Evolutionary conservation across 495 filamentous ascomycete species (phyloP).

Genomic region (Aspergillus funiculosus): DNA sequence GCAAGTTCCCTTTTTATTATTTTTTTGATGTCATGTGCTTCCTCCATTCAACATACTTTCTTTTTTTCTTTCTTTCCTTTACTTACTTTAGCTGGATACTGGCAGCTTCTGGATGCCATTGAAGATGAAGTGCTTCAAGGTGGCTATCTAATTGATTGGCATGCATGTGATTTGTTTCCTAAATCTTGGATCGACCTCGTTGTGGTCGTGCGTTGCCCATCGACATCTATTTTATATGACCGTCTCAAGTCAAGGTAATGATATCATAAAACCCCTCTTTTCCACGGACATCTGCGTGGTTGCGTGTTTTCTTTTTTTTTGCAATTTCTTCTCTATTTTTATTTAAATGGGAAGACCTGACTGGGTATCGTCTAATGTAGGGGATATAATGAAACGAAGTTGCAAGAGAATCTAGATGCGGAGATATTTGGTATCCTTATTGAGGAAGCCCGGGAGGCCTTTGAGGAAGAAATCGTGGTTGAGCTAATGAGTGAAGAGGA

Average conservation of each 20-base stretch:
- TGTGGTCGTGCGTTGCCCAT: constrained; percentile 78
- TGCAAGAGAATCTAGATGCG: constrained; percentile 93
- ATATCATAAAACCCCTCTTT: constrained; percentile 6
- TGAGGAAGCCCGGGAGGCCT: constrained; percentile 83
- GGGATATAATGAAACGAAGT: constrained; percentile 74
- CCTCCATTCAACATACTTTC: too few species aligned
- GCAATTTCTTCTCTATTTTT: not conserved
- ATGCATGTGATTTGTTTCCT: constrained; percentile 94
- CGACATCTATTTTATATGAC: constrained; percentile 71
- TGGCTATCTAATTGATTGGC: constrained; percentile 95
- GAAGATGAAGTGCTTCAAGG: constrained; percentile 76
- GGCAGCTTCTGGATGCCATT: constrained; percentile 78
- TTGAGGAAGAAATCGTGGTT: constrained; percentile 82
- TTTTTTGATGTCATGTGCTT: not conserved
- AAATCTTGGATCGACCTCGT: constrained; percentile 93
- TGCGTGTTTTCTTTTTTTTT: too few species aligned
- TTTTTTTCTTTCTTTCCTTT: too few species aligned
- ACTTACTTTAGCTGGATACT: constrained; percentile 11
- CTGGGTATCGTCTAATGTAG: constrained; percentile 30
- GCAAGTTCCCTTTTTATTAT: not conserved
- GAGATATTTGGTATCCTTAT: constrained; percentile 96
- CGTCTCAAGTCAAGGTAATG: constrained; percentile 63
- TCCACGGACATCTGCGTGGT: too few species aligned
- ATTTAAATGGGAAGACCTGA: constrained; percentile 4
- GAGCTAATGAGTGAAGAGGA: constrained; percentile 77